A percentile compares a stretch with the other conserved stretches of the same genome.
Evolutionary conservation across 2,329 filamentous ascomycete genomes (phyloP).

Genomic region (Fusarium staphyleae): DNA sequence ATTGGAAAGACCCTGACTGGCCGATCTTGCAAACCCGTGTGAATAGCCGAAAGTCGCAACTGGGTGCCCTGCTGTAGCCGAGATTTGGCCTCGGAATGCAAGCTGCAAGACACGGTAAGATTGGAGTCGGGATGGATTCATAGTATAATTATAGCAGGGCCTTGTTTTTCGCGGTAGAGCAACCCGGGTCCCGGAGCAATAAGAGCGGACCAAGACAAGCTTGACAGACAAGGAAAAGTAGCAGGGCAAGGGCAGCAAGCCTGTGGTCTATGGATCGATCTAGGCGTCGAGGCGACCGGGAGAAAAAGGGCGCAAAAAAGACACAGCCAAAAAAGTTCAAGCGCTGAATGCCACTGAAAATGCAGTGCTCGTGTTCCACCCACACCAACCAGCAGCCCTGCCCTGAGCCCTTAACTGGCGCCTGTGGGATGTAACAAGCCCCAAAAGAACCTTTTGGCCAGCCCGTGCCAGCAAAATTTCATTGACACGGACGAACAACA

Average conservation of each 20-base stretch:
- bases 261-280: conserved; percentile 33
- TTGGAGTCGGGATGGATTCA: conserved; percentile 29
- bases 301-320: conserved; percentile 28
- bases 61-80: conserved; percentile 25
- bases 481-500: conserved; percentile 19
- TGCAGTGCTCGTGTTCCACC: conserved; percentile 17
- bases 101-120: conserved; percentile 8
- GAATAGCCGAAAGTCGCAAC: conserved; percentile 6
- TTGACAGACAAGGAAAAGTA: conserved; percentile 16
- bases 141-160: conserved; percentile 16
- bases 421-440: conserved; percentile 34
- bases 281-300: conserved; percentile 26
- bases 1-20: conserved; percentile 28
- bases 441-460: conserved; percentile 24
- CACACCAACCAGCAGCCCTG: conserved; percentile 34
- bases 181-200: conserved; percentile 22
- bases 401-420: conserved; percentile 34
- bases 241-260: conserved; percentile 24
- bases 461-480: conserved; percentile 37
- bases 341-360: conserved; percentile 10
- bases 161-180: conserved; percentile 20
- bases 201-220: conserved; percentile 23
- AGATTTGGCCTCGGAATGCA: conserved; percentile 34
- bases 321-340: conserved; percentile 13
- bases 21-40: conserved; percentile 9